A percentile compares a stretch with the other conserved stretches of the same genome.
phyloP scores from a whole-genome alignment of 2,329 filamentous ascomycete species.

The Escovopsis weberi region DNA sequence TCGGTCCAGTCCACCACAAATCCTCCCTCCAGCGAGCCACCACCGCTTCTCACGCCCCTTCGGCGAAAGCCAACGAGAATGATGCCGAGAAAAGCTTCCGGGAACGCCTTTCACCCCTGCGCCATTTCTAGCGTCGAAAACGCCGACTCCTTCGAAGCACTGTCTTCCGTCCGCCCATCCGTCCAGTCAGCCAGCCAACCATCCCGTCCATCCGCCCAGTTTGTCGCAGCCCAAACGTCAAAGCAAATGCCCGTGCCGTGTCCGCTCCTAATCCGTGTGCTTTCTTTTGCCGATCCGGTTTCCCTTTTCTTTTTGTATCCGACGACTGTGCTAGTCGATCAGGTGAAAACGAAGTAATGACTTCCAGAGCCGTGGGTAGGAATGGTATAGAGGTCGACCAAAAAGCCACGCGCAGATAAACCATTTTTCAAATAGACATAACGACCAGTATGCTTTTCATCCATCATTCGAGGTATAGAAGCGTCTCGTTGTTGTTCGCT shows the following conservation, averaged over 20 bases:
- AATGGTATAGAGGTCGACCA: conserved; percentile 15
- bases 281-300: not conserved
- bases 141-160: conserved; percentile 3
- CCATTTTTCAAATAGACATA: conserved; percentile 7
- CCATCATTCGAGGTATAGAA: conserved; percentile 2
- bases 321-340: conserved; percentile 11
- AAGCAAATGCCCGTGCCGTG: conserved; percentile 1
- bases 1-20: no score
- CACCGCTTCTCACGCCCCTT: no score
- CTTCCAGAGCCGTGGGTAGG: conserved; percentile 15
- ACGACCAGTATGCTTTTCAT: conserved; percentile 6
- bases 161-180: not conserved
- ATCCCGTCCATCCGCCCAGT: no score
- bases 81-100: conserved; percentile 7
- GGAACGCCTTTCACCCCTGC: conserved; percentile 9
- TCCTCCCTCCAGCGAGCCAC: no score
- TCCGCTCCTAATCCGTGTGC: not conserved
- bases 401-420: conserved; percentile 9
- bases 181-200: not conserved
- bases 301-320: not conserved
- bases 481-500: conserved; percentile 8
- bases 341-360: conserved; percentile 15
- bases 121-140: conserved; percentile 1
- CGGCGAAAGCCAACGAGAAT: conserved; percentile 5
- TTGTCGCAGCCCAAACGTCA: not conserved